Evolutionary conservation across 208 protist genomes (phyloP).

Genomic region (Naegleria fowleri): DNA sequence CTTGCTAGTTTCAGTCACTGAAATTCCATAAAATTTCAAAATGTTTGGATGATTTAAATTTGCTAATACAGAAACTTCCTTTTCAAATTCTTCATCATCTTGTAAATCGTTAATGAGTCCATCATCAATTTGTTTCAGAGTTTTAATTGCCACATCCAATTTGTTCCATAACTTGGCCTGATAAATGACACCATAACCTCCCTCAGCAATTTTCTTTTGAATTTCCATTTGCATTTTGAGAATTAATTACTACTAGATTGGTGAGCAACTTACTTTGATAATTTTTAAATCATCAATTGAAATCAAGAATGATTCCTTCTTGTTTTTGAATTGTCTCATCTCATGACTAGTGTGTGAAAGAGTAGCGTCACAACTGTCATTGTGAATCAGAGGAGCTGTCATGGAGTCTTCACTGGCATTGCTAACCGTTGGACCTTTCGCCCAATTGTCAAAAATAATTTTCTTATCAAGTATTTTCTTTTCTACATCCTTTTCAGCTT

Average conservation of each 20-base stretch:
- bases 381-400: too few relatives aligned
- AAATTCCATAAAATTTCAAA: neutral
- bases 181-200: neutral
- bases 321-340: too few relatives aligned
- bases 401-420: neutral
- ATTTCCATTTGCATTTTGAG: too few relatives aligned
- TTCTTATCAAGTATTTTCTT: neutral
- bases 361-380: too few relatives aligned
- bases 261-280: too few relatives aligned
- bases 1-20: neutral
- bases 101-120: neutral
- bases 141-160: neutral
- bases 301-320: neutral
- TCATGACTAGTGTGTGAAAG: too few relatives aligned
- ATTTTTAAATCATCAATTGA: neutral
- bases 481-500: neutral
- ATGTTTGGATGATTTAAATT: neutral
- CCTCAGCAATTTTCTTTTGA: neutral
- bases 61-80: neutral
- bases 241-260: too few relatives aligned
- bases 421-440: neutral
- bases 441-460: neutral
- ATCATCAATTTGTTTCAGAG: neutral
- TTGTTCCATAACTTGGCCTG: neutral
- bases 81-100: conserved; percentile 15